Evolutionary conservation across 139 green algal species (phyloP), one percentile per base, ranked within the genome.

Genomic region (Micractinium sp.): DNA sequence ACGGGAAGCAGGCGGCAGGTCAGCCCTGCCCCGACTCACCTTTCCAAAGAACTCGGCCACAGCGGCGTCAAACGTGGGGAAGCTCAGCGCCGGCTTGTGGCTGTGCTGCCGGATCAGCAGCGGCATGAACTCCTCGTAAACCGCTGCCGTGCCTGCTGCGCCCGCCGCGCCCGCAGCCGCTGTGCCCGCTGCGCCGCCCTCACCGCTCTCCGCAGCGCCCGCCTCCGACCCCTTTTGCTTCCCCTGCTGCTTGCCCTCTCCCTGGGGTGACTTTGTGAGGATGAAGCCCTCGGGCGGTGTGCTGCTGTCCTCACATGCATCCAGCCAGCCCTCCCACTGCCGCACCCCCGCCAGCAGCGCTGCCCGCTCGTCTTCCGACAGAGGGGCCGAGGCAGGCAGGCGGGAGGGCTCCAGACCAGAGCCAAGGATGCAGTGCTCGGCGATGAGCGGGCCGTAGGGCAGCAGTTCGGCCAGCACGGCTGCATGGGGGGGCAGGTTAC

Each of bases 11-110:
- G 29, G 13, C 29, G 67, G 29, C 67, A n/a, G n/a, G n/a, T n/a
- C n/a, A n/a, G 29, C 69, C 29, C 69, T 35, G 69, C 29, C n/a
- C 3, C 60, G 1, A 22, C 82, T 19, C 69, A 96, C 95, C 94
- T 97, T 98, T 69, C 91, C 92, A 90, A 95, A 99, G 87, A 98
- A 99, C 82, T 99, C 97, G 67, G 97, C 95, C 83, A 99, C 35
- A 14, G 97, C 97, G 1, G 85, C 94, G 85, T 99, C 97, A 91
- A 99, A 99, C 36, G 92, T 96, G 19, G 89, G 80, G 85, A 98
- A 98, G 75, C 84, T 75, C 73, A 95, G 69, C 41, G 77, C 47
- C 1, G 91, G 82, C 47, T 69, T 75, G 38, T 66, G 91, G 15
- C 76, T 81, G 75, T 93, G 90, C 91, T 98, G 96, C 82, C 67